A percentile compares a stretch with the other conserved stretches of the same genome.
Conservation (phyloP, 208 protist species). For the Sergeia podlipaevii region DNA sequence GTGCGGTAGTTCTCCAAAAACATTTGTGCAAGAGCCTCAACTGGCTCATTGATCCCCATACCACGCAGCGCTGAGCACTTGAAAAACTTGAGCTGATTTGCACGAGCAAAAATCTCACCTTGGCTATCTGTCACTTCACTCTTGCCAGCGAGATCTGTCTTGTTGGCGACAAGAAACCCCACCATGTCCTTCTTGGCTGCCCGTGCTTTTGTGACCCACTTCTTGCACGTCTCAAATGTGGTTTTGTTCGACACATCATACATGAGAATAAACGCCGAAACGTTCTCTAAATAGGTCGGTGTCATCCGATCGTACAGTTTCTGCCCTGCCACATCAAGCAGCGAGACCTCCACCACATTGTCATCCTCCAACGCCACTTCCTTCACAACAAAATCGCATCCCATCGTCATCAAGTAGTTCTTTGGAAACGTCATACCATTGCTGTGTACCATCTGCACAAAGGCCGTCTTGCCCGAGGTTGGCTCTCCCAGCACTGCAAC, state of each 20-base stretch:
- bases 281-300: constrained; percentile 55
- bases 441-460: constrained; percentile 91
- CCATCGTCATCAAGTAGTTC: constrained; percentile 93
- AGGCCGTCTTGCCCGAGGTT: constrained; percentile 88
- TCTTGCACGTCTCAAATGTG: constrained; percentile 84
- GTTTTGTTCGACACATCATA: constrained; percentile 90
- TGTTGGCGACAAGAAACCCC: constrained; percentile 85
- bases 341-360: constrained; percentile 79
- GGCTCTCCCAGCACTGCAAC: constrained; percentile 85
- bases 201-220: constrained; percentile 65
- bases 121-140: constrained; percentile 86
- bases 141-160: constrained; percentile 85
- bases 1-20: constrained; percentile 76
- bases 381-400: constrained; percentile 90
- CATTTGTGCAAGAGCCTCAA: constrained; percentile 64
- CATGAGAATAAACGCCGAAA: constrained; percentile 78
- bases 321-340: constrained; percentile 86
- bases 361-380: constrained; percentile 77
- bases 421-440: constrained; percentile 84
- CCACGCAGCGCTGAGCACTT: constrained; percentile 85
- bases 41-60: constrained; percentile 73
- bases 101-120: constrained; percentile 66
- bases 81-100: constrained; percentile 78
- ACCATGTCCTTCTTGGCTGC: constrained; percentile 54
- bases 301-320: constrained; percentile 82